Percentiles rank a stretch among this genome's conserved stretches.
Evolutionary conservation across 2,329 filamentous ascomycete genomes (phyloP).

Genomic region (Sporothrix brunneoviolacea): DNA sequence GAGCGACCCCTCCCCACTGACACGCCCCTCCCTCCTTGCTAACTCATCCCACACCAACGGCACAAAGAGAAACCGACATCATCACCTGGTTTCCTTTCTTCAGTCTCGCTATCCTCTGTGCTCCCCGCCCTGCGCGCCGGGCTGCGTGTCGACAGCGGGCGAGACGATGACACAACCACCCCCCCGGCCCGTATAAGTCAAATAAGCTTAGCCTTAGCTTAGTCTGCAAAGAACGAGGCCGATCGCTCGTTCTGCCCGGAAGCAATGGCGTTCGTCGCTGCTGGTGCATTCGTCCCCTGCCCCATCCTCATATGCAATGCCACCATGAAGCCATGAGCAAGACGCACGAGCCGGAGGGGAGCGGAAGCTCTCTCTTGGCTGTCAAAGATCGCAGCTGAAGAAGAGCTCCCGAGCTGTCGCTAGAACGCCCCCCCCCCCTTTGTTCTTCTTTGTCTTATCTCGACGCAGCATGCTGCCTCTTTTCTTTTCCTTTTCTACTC

Average conservation of each 20-base stretch:
- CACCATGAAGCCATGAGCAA: too few species aligned
- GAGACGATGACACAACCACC: slow-evolving; percentile 7
- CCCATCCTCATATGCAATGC: too few species aligned
- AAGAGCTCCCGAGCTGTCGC: not conserved
- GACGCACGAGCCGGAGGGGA: too few species aligned
- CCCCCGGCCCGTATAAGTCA: not conserved
- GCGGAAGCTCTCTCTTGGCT: too few species aligned
- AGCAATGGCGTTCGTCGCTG: too few species aligned
- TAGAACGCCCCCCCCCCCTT: not conserved
- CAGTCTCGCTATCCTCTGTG: not conserved
- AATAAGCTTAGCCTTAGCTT: slow-evolving; percentile 5
- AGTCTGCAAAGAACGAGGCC: not conserved
- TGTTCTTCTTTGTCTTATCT: not conserved
- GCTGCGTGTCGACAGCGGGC: too few species aligned
- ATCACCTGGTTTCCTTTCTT: not conserved
- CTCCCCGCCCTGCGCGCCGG: too few species aligned
- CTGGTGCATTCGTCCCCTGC: too few species aligned
- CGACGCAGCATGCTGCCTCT: not conserved
- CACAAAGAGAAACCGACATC: not conserved
- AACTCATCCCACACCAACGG: slow-evolving; percentile 9
- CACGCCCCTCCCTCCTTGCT: not conserved
- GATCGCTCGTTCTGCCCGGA: too few species aligned
- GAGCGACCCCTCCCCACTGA: not conserved
- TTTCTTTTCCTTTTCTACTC: not conserved
- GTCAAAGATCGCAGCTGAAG: too few species aligned